Conservation (phyloP, 768 basidiomycete genomes). For the Phanerochaete sordida region DNA sequence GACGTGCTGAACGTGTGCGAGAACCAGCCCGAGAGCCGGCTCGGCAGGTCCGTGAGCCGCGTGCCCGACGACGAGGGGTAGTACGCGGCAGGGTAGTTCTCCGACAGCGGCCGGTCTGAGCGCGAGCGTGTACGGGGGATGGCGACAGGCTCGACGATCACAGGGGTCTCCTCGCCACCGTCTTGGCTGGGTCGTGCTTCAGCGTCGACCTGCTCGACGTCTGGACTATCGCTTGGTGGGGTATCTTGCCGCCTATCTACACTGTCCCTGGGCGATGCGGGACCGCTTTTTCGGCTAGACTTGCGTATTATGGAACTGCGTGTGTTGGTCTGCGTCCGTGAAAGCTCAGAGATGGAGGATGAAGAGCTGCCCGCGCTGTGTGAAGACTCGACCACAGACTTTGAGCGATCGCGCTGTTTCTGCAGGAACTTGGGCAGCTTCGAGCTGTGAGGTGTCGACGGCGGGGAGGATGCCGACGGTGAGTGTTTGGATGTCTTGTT, state of each 20-base stretch:
- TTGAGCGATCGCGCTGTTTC: conserved; percentile 62
- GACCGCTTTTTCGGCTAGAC: conserved; percentile 13
- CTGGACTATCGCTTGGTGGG: conserved; percentile 21
- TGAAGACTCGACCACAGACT: conserved; percentile 42
- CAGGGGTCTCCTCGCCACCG: conserved; percentile 49
- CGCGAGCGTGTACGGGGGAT: conserved; percentile 53
- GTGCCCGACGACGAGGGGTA: conserved; percentile 42
- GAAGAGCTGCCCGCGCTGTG: conserved; percentile 38
- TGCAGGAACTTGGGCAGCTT: conserved; percentile 70
- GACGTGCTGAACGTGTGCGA: conserved; percentile 74
- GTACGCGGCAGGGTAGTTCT: conserved; percentile 42
- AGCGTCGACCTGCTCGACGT: conserved; percentile 27
- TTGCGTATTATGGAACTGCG: conserved; percentile 8
- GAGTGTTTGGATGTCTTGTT: conserved; percentile 38
- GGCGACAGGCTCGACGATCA: conserved; percentile 62
- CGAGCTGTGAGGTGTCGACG: conserved; percentile 37
- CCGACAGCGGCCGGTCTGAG: conserved; percentile 51
- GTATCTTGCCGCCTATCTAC: conserved; percentile 24
- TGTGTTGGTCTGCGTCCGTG: conserved; percentile 14
- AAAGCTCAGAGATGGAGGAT: conserved; percentile 34
- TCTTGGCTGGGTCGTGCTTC: conserved; percentile 22
- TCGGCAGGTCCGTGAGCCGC: conserved; percentile 66
- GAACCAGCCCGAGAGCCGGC: conserved; percentile 78
- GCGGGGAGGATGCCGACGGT: conserved; percentile 39
- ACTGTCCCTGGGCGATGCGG: conserved; percentile 15